Evolutionary conservation across 2,329 filamentous ascomycete species (phyloP).

Genomic region (Chaetothyriales sp.): DNA sequence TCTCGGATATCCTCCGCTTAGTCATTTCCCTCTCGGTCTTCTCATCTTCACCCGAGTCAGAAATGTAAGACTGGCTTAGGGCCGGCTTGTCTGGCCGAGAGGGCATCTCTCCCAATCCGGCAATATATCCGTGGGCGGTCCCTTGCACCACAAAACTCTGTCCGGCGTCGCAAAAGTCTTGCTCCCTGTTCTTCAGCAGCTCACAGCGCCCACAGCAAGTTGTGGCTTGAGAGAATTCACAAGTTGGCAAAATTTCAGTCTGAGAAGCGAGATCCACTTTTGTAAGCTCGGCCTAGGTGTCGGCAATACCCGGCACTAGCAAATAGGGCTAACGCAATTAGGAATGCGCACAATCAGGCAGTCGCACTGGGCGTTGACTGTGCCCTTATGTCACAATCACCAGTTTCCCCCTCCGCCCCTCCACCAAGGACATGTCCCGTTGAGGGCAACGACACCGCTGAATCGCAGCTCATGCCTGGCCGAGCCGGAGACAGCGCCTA

Average conservation of each 20-base stretch:
- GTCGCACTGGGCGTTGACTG: neutral
- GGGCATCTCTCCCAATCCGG: neutral
- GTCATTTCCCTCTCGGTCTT: neutral
- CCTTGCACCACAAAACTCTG: neutral
- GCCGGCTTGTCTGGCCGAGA: neutral
- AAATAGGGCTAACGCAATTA: neutral
- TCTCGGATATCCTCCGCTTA: neutral
- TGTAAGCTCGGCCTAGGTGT: neutral
- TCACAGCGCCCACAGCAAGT: neutral
- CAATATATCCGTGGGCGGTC: neutral
- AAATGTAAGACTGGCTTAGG: neutral
- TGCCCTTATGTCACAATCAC: neutral
- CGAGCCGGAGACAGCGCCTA: constrained; percentile 3
- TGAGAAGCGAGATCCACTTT: neutral
- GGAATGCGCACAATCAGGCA: neutral
- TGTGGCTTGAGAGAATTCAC: neutral
- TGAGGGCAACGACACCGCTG: constrained; percentile 3
- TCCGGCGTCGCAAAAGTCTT: neutral
- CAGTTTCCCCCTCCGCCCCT: neutral
- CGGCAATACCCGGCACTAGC: neutral
- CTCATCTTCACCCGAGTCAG: neutral
- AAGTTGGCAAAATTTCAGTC: neutral
- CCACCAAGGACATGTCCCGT: constrained; percentile 2
- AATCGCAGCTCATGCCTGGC: constrained; percentile 8
- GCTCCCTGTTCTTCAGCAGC: neutral